Evolutionary conservation across 2,329 filamentous ascomycete species (phyloP).

Genomic region (Cercospora brassicicola): DNA sequence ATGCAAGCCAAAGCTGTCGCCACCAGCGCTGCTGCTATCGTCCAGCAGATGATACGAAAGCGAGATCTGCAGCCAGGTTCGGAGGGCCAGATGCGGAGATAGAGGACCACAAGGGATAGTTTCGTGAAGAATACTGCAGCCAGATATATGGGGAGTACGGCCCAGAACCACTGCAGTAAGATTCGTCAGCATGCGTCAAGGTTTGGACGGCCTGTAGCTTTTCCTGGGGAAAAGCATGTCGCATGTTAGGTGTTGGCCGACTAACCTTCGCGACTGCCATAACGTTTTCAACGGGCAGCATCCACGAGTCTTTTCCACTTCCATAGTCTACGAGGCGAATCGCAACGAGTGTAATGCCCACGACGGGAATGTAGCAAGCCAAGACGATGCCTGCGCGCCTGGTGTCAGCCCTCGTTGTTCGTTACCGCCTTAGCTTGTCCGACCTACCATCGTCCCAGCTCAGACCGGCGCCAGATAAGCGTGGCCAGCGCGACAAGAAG

Average conservation of each 20-base stretch:
- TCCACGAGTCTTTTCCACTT: conserved; percentile 12
- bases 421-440: neutral
- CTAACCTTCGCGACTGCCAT: conserved; percentile 8
- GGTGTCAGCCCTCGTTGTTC: neutral
- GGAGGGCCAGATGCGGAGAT: conserved; percentile 19
- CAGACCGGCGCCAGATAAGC: conserved; percentile 11
- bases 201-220: neutral
- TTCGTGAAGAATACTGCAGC: conserved; percentile 16
- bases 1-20: conserved; percentile 10
- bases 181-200: neutral
- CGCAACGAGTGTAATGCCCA: conserved; percentile 11
- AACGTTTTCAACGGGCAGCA: conserved; percentile 6
- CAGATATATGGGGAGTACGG: conserved; percentile 21
- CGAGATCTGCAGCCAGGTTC: neutral
- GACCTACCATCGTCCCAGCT: conserved; percentile 16
- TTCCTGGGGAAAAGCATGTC: neutral
- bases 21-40: conserved; percentile 1
- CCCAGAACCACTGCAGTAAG: conserved; percentile 17
- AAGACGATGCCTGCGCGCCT: neutral
- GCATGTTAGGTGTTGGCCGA: neutral
- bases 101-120: conserved; percentile 21
- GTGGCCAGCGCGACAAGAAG: conserved; percentile 12
- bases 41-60: conserved; percentile 18
- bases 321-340: neutral
- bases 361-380: neutral